These are phyloP conservation scores for Neofusicoccum sp. DNA, from an alignment of 2,329 filamentous ascomycete genomes.

Conservation along the genomic window DNA sequence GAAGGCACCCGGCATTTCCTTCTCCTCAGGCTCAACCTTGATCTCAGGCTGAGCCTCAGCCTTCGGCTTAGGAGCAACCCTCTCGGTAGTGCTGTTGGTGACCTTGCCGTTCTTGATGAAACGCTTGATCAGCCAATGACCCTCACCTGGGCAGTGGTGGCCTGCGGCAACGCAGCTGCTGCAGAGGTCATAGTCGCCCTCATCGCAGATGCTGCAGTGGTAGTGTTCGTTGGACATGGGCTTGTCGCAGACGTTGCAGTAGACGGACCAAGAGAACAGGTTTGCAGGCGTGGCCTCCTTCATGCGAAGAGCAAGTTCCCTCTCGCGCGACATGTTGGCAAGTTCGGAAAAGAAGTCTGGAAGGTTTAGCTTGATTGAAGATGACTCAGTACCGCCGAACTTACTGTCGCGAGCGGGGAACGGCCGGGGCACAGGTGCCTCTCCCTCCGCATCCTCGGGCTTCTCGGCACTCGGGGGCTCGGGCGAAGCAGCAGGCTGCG, in stretches of 20 bases:
- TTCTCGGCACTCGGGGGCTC: background rate
- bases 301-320: conserved; percentile 33
- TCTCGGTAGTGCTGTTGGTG: conserved; percentile 82
- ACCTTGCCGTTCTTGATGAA: conserved; percentile 75
- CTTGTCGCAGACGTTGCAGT: conserved; percentile 86
- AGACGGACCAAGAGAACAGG: conserved; percentile 69
- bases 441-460: conserved; percentile 25
- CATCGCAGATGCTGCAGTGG: conserved; percentile 91
- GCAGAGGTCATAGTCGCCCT: conserved; percentile 94
- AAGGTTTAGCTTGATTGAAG: background rate
- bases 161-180: conserved; percentile 72
- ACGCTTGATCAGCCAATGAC: conserved; percentile 95
- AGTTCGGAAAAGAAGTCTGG: conserved; percentile 33
- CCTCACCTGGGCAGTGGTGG: conserved; percentile 70
- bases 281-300: conserved; percentile 33
- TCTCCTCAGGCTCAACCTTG: conserved; percentile 41
- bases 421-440: conserved; percentile 42
- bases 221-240: conserved; percentile 81
- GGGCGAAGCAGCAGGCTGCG: background rate
- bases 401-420: conserved; percentile 39
- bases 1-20: conserved; percentile 22
- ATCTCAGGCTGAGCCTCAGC: conserved; percentile 43
- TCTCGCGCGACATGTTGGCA: conserved; percentile 15
- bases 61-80: conserved; percentile 64
- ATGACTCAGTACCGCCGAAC: background rate